These are phyloP conservation scores for Beauveria sp. DNA, from an alignment of 2,329 filamentous ascomycete genomes.

Conservation along the genomic window DNA sequence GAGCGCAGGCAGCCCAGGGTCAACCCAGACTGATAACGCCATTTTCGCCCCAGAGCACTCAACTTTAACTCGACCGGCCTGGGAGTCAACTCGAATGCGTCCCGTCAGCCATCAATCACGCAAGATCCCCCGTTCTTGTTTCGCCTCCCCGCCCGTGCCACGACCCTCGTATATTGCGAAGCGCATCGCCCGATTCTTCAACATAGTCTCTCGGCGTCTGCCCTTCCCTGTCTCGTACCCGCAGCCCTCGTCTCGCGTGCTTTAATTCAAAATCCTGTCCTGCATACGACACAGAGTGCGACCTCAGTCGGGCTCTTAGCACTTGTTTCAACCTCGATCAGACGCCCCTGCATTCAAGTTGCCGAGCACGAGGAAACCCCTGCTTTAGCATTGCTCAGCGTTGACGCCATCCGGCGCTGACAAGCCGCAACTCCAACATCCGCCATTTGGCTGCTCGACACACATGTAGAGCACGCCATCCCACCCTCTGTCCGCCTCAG, in stretches of 20 bases:
- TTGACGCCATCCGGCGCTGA: conserved; percentile 10
- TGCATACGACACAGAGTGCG: neutral
- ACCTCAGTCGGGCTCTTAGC: neutral
- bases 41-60: conserved; percentile 31
- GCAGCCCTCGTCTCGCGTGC: neutral
- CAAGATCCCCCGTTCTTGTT: neutral
- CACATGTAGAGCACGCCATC: conserved; percentile 11
- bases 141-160: neutral
- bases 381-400: neutral
- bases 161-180: conserved; percentile 8
- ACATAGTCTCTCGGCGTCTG: neutral
- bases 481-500: conserved; percentile 6
- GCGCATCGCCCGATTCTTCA: conserved; percentile 5
- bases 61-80: conserved; percentile 10
- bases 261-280: neutral
- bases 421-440: conserved; percentile 3
- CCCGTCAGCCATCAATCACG: conserved; percentile 7
- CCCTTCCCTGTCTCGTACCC: conserved; percentile 1
- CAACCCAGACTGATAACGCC: conserved; percentile 25
- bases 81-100: neutral
- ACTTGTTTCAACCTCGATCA: neutral
- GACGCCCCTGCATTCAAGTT: neutral
- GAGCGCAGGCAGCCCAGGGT: neutral
- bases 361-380: too few relatives aligned
- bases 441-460: neutral